Conservation (phyloP, 1,284 basidiomycete genomes). For the Xanthoconium separans region DNA sequence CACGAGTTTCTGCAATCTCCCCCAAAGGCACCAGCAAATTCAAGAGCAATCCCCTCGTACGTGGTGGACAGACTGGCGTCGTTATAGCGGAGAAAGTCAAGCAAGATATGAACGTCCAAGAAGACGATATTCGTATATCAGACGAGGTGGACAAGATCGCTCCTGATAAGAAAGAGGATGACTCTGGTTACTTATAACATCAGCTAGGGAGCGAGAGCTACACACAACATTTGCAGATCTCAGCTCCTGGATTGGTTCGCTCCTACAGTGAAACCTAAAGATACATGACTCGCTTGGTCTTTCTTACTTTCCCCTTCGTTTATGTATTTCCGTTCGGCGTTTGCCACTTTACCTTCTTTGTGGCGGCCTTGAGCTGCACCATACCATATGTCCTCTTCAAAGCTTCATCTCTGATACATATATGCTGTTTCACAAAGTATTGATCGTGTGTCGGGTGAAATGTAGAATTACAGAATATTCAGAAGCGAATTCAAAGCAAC, state of each 20-base stretch:
- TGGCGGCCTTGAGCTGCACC: slow-evolving; percentile 18
- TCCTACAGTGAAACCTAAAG: not conserved
- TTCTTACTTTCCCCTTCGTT: not conserved
- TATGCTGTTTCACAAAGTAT: not conserved
- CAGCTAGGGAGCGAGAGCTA: not conserved
- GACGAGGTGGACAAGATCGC: slow-evolving; percentile 19
- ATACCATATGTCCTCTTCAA: slow-evolving; percentile 2
- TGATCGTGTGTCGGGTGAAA: not conserved
- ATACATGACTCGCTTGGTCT: not conserved
- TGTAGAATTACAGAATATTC: not conserved
- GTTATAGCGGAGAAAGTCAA: slow-evolving; percentile 44
- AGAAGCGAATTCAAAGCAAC: not conserved
- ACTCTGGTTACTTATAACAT: slow-evolving; percentile 30
- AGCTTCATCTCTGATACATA: not conserved
- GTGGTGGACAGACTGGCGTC: slow-evolving; percentile 40
- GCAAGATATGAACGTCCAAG: slow-evolving; percentile 25
- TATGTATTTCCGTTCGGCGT: not conserved
- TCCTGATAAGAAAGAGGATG: slow-evolving; percentile 24
- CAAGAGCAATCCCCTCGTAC: slow-evolving; percentile 65
- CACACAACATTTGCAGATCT: not conserved
- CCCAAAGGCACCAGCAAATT: slow-evolving; percentile 55
- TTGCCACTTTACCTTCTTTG: not conserved
- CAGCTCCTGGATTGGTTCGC: not conserved
- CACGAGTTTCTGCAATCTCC: slow-evolving; percentile 23
- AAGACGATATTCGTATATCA: slow-evolving; percentile 24